Evolutionary conservation across 495 filamentous ascomycete species (phyloP).

Genomic region (Thozetella sp.): DNA sequence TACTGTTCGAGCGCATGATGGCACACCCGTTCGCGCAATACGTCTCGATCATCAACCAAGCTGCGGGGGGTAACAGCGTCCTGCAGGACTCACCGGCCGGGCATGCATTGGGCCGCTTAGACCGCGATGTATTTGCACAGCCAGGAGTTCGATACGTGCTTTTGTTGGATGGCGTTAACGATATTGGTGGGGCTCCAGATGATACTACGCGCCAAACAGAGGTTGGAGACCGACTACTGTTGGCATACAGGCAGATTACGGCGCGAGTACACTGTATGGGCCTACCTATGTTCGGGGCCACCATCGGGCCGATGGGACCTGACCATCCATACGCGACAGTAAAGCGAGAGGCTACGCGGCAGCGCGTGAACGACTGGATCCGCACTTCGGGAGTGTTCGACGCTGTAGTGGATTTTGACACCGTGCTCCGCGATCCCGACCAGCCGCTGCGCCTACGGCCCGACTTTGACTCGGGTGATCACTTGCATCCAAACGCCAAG

Average conservation of each 20-base stretch:
- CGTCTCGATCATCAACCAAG: slow-evolving; percentile 61
- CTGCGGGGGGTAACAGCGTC: slow-evolving; percentile 69
- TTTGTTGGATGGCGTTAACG: slow-evolving; percentile 70
- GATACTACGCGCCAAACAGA: slow-evolving; percentile 33
- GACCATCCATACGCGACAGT: slow-evolving; percentile 46
- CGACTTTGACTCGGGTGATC: slow-evolving; percentile 62
- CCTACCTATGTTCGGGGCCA: slow-evolving; percentile 57
- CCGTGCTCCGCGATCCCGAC: slow-evolving; percentile 46
- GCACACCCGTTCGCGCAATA: slow-evolving; percentile 16
- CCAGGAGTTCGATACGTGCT: slow-evolving; percentile 53
- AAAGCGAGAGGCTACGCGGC: slow-evolving; percentile 51
- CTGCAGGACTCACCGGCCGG: slow-evolving; percentile 62
- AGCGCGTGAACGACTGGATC: slow-evolving; percentile 64
- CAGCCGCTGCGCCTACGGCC: slow-evolving; percentile 39
- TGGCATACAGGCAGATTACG: slow-evolving; percentile 58
- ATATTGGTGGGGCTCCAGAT: slow-evolving; percentile 51
- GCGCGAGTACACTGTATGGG: slow-evolving; percentile 50
- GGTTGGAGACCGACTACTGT: slow-evolving; percentile 50
- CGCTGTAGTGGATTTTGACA: slow-evolving; percentile 64
- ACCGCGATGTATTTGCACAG: slow-evolving; percentile 61
- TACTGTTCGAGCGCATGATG: slow-evolving; percentile 52
- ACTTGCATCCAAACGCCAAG: slow-evolving; percentile 60
- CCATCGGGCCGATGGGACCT: slow-evolving; percentile 63
- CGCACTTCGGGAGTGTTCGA: slow-evolving; percentile 58
- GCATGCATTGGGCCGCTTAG: slow-evolving; percentile 56